These are phyloP conservation scores for Populus hybrid DNA, from an alignment of 441 rosid species.

Conservation along the genomic window DNA sequence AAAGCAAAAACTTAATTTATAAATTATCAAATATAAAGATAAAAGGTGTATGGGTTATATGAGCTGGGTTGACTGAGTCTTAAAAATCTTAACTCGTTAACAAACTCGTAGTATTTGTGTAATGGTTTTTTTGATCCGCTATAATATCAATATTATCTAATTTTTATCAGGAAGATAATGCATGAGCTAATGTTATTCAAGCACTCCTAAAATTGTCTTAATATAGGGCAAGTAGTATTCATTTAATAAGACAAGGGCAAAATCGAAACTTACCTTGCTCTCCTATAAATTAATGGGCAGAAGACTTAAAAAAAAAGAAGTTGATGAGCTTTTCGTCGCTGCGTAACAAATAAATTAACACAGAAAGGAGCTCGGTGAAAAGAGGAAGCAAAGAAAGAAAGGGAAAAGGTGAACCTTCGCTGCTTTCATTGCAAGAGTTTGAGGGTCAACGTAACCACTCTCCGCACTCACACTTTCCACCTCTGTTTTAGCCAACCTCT, in stretches of 20 bases:
- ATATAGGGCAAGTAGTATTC: not conserved
- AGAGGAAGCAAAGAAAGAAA: not conserved
- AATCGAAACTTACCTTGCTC: not conserved
- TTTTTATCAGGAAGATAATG: too few species aligned
- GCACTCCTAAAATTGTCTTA: too few species aligned
- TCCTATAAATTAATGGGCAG: not conserved
- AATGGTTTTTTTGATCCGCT: too few species aligned
- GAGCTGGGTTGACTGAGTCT: too few species aligned
- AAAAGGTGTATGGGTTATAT: too few species aligned
- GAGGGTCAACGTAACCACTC: slow-evolving; percentile 20
- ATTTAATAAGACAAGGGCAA: not conserved
- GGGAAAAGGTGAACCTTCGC: slow-evolving; percentile 19
- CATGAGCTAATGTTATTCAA: too few species aligned
- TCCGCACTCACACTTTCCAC: slow-evolving; percentile 26
- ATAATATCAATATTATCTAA: too few species aligned
- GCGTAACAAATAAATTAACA: slow-evolving; percentile 1
- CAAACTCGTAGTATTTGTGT: too few species aligned
- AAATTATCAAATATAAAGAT: too few species aligned
- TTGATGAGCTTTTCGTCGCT: slow-evolving; percentile 20
- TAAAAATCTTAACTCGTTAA: too few species aligned
- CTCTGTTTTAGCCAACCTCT: slow-evolving; percentile 15
- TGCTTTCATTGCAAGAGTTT: slow-evolving; percentile 32
- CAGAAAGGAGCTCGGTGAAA: not conserved
- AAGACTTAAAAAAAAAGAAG: slow-evolving; percentile 6
- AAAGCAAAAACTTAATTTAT: too few species aligned